Evolutionary conservation across 108 stramenopile genomes (phyloP), one percentile per base, ranked within the genome.

Genomic region (Epithemia pelagica): DNA sequence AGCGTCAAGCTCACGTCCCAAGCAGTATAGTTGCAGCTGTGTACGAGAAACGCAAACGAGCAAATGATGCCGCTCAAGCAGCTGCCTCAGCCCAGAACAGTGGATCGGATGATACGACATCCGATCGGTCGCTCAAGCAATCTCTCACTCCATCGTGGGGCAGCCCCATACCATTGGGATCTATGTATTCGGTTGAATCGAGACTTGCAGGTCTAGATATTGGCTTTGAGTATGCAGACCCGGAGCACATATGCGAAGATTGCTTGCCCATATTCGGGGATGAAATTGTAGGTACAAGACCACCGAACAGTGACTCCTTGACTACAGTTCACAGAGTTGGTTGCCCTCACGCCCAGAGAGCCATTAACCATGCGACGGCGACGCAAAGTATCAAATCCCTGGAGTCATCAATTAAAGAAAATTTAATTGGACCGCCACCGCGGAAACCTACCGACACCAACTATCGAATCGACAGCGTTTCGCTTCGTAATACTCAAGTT

Each of bases 221-320:
- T 53, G 58, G 62, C 37, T 72, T 60, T 21, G 83, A 84, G 52
- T 82, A 78, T 58, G 92, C 92, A 22, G 89, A 90, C 66, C 76
- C 83, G 24, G 92, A 93, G 54, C 80, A 84, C 59, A 56, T 88
- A 8, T 93, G 92, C 62, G 61, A 61, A 23, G 62, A 73, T 55
- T 93, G 92, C 66, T 74, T 93, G 3, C 92, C 92, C 19, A 76
- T 93, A 21, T 69, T 74, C 32, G 92, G 87, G 10, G 92, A 93
- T 65, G 79, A 81, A 10, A 93, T 93, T 64, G 65, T 93, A 29
- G 92, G 92, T 52, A 93, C 89, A 18, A 74, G 71, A 58, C 76
- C 73, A 0, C 23, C 56, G 21, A n/a, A 23, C 20, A 68, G 31
- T 26, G 86, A 84, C 20, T 70, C 73, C 28, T 70, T 73, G 27